Evolutionary conservation across 2,329 filamentous ascomycete species (phyloP).

Genomic region (Talaromyces sp.): DNA sequence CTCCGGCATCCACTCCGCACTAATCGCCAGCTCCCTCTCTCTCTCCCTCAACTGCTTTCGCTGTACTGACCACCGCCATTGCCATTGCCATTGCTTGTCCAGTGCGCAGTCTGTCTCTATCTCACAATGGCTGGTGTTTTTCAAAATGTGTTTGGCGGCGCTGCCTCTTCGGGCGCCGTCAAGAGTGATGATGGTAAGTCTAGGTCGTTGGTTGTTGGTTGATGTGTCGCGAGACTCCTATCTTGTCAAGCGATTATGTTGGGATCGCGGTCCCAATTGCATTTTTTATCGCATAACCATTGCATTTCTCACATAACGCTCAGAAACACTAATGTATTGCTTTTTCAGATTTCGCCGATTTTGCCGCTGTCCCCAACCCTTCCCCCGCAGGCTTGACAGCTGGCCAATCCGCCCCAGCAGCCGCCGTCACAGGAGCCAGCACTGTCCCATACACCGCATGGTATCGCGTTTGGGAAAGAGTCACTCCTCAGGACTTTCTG

Average conservation of each 20-base stretch:
- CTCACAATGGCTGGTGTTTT: slow-evolving; percentile 38
- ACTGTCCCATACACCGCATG: slow-evolving; percentile 78
- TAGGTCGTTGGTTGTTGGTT: not conserved
- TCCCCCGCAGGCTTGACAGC: slow-evolving; percentile 48
- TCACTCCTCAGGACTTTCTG: slow-evolving; percentile 78
- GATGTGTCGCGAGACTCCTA: slow-evolving; percentile 4
- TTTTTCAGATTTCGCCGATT: slow-evolving; percentile 54
- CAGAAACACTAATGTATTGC: not conserved
- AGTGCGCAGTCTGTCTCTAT: slow-evolving; percentile 14
- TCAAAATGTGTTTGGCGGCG: slow-evolving; percentile 39
- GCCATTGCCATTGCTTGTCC: not conserved
- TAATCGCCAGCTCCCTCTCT: slow-evolving; percentile 18
- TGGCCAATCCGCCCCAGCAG: slow-evolving; percentile 33
- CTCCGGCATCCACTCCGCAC: slow-evolving; percentile 10
- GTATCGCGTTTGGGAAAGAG: slow-evolving; percentile 95
- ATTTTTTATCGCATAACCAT: not conserved
- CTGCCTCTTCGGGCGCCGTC: slow-evolving; percentile 28
- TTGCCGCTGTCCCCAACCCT: slow-evolving; percentile 72
- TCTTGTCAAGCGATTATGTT: not conserved
- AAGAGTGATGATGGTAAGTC: slow-evolving; percentile 37
- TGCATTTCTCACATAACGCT: not conserved
- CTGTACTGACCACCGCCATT: slow-evolving; percentile 1
- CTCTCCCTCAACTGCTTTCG: not conserved
- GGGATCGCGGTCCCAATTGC: not conserved
- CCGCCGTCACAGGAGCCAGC: slow-evolving; percentile 49